phyloP scores from a whole-genome alignment of 176 grass and related monocot species.

The Avena atlantica region DNA sequence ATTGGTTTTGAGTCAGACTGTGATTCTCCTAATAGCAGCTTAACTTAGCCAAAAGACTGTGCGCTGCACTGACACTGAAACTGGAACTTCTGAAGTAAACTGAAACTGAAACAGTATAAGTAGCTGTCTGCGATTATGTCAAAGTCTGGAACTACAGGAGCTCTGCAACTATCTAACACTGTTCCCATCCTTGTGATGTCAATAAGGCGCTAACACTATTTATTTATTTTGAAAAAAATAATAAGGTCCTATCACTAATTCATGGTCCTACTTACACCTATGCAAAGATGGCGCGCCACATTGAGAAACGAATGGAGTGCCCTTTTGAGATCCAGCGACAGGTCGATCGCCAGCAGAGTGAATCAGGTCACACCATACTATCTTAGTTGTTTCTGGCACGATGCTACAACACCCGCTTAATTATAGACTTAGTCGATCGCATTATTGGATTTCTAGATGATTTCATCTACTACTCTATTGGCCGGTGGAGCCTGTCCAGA shows the following conservation, averaged over 20 bases:
- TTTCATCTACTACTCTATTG: neutral
- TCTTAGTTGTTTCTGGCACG: conserved; percentile 20
- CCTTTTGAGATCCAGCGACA: neutral
- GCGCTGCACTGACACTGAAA: neutral
- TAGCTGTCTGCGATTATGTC: neutral
- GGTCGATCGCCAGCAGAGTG: conserved; percentile 2
- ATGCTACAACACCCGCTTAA: neutral
- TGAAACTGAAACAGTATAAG: neutral
- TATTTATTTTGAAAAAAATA: too few species aligned
- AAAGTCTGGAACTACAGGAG: neutral
- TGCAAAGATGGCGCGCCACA: neutral
- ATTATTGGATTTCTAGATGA: neutral
- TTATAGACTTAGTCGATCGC: neutral
- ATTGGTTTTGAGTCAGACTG: neutral
- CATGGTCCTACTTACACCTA: neutral
- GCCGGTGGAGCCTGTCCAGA: neutral
- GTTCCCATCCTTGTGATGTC: neutral
- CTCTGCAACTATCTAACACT: neutral
- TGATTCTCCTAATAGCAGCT: neutral
- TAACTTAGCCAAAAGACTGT: neutral
- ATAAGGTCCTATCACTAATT: neutral
- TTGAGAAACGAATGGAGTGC: conserved; percentile 18
- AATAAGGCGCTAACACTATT: neutral
- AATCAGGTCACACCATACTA: conserved; percentile 14
- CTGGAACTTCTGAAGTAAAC: neutral